Conservation (phyloP, 495 filamentous ascomycete species). For the Xylaria longipes region DNA sequence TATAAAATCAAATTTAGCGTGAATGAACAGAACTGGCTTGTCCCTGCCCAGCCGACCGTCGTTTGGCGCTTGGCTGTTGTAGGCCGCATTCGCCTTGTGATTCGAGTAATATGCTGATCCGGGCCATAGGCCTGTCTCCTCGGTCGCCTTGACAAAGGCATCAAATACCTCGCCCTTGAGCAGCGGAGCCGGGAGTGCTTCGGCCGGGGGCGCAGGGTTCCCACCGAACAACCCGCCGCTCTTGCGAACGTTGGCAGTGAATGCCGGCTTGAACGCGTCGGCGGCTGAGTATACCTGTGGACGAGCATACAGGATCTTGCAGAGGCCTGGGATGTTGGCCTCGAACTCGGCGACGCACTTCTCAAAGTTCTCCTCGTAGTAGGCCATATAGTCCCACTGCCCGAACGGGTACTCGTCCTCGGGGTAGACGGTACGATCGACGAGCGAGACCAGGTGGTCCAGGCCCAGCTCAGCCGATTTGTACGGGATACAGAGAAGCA, state of each 20-base stretch:
- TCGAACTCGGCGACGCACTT: background rate
- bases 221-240: background rate
- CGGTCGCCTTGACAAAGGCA: background rate
- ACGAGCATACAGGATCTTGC: background rate
- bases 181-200: background rate
- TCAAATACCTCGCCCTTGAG: background rate
- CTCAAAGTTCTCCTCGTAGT: constrained; percentile 19
- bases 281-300: background rate
- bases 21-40: constrained; percentile 10
- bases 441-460: background rate
- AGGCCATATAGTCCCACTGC: constrained; percentile 11
- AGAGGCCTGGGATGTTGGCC: background rate
- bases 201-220: background rate
- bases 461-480: background rate
- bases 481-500: constrained; percentile 1
- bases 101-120: background rate
- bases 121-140: background rate
- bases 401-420: constrained; percentile 1
- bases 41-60: background rate
- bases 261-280: background rate
- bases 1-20: background rate
- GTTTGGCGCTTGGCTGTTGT: background rate
- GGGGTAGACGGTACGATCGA: constrained; percentile 8
- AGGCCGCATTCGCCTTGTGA: constrained; percentile 5
- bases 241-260: background rate